phyloP scores from a whole-genome alignment of 1,284 basidiomycete genomes.

The Cerioporus squamosus region DNA sequence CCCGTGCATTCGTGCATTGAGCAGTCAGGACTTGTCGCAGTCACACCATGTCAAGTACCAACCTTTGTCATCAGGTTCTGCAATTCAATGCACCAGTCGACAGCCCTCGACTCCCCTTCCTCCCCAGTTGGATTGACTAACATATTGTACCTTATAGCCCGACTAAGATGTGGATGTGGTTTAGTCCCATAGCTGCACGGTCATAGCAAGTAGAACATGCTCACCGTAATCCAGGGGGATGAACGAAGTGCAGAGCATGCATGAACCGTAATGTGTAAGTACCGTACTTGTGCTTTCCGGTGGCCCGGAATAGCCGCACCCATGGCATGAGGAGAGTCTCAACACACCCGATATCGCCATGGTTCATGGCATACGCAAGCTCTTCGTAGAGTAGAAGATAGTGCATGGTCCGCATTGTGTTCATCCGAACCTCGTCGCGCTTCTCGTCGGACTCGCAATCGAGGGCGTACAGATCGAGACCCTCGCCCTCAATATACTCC shows the following conservation, averaged over 20 bases:
- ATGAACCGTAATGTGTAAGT: slow-evolving; percentile 29
- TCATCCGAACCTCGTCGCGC: slow-evolving; percentile 38
- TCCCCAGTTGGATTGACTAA: slow-evolving; percentile 32
- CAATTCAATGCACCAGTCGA: slow-evolving; percentile 32
- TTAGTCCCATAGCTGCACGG: background rate
- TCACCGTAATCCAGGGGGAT: slow-evolving; percentile 34
- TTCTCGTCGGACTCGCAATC: slow-evolving; percentile 3
- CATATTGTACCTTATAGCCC: slow-evolving; percentile 28
- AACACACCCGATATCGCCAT: slow-evolving; percentile 41
- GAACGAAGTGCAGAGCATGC: slow-evolving; percentile 34
- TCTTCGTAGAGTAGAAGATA: slow-evolving; percentile 40
- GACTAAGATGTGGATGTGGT: slow-evolving; percentile 1
- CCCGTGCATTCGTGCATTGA: too few relatives aligned
- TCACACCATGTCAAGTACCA: background rate
- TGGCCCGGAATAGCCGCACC: slow-evolving; percentile 35
- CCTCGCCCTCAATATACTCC: slow-evolving; percentile 24
- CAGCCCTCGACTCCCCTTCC: slow-evolving; percentile 19
- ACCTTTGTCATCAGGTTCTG: slow-evolving; percentile 32
- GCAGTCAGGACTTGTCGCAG: too few relatives aligned
- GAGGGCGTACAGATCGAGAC: background rate
- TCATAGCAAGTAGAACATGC: background rate
- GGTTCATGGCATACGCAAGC: slow-evolving; percentile 35
- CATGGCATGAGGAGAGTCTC: slow-evolving; percentile 35
- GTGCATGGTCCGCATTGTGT: slow-evolving; percentile 31
- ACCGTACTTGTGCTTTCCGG: slow-evolving; percentile 43